Conservation (phyloP, 768 basidiomycete genomes). For the Boletus sensibilis region DNA sequence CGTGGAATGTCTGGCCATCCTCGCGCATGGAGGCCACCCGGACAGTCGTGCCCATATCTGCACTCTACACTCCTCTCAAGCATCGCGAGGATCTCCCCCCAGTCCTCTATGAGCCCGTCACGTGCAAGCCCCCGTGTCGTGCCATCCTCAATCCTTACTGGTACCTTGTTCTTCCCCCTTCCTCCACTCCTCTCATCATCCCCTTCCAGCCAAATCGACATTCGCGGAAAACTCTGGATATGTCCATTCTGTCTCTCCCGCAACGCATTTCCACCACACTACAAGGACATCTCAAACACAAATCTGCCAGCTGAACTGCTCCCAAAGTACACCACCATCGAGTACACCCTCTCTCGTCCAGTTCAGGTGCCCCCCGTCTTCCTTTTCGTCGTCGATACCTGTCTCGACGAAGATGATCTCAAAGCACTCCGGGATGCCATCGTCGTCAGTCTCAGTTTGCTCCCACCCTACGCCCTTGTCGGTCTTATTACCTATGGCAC, state of each 20-base stretch:
- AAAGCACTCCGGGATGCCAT: constrained; percentile 95
- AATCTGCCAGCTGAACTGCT: constrained; percentile 95
- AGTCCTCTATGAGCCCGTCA: constrained; percentile 96
- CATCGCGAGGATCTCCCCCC: constrained; percentile 91
- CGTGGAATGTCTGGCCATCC: constrained; percentile 99
- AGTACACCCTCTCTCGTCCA: constrained; percentile 94
- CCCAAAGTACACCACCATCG: constrained; percentile 98
- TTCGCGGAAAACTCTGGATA: constrained; percentile 98
- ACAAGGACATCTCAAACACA: constrained; percentile 97
- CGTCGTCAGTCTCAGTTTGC: constrained; percentile 87
- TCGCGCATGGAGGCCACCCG: constrained; percentile 97
- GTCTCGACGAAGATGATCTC: constrained; percentile 92
- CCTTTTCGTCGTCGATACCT: constrained; percentile 96
- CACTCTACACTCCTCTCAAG: constrained; percentile 95
- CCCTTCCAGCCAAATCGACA: constrained; percentile 86
- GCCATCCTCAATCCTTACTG: constrained; percentile 98
- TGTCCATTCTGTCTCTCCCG: constrained; percentile 98
- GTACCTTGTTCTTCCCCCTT: constrained; percentile 42
- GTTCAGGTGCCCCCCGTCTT: constrained; percentile 94
- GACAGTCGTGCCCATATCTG: constrained; percentile 97
- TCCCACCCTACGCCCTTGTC: constrained; percentile 93
- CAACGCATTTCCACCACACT: constrained; percentile 97
- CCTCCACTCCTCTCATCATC: neutral
- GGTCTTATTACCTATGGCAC: constrained; percentile 96
- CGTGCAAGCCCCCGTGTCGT: constrained; percentile 96